These are phyloP conservation scores for Dillenia turbinata DNA, from an alignment of 164 flowering plant species.

Conservation along the genomic window DNA sequence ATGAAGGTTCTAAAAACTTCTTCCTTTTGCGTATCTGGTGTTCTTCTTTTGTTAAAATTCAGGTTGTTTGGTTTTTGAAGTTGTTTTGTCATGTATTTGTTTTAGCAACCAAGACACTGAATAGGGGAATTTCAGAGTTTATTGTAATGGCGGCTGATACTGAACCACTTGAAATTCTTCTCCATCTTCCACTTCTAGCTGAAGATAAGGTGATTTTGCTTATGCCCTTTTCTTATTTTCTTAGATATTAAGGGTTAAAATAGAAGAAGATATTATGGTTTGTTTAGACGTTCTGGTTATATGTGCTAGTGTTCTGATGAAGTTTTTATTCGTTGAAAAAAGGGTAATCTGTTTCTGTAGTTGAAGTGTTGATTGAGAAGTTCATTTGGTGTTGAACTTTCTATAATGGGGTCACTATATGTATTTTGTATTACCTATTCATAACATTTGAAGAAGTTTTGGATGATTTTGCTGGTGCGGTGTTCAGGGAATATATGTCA, in stretches of 20 bases:
- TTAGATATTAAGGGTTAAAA: background rate
- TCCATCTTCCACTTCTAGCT: slow-evolving; percentile 75
- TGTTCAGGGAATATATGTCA: too few species aligned
- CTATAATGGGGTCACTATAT: too few species aligned
- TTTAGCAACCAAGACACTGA: slow-evolving; percentile 73
- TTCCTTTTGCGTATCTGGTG: background rate
- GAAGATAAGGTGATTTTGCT: slow-evolving; percentile 61
- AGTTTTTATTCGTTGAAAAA: too few species aligned
- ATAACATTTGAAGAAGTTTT: too few species aligned
- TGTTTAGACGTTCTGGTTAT: background rate
- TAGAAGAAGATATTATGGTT: background rate
- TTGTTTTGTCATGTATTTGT: slow-evolving; percentile 5
- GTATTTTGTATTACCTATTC: too few species aligned
- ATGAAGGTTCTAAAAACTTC: slow-evolving; percentile 21
- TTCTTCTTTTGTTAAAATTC: background rate
- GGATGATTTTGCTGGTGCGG: too few species aligned
- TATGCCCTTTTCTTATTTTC: background rate
- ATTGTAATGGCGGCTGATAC: slow-evolving; percentile 82
- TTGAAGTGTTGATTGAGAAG: too few species aligned
- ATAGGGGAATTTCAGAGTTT: slow-evolving; percentile 69
- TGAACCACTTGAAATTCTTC: slow-evolving; percentile 66
- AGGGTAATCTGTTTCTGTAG: too few species aligned
- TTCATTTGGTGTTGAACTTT: too few species aligned
- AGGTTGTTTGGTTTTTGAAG: background rate
- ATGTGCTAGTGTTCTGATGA: too few species aligned